Base-by-base conservation (phyloP, 1,284 basidiomycete species). In the Microbotryum violaceum region DNA sequence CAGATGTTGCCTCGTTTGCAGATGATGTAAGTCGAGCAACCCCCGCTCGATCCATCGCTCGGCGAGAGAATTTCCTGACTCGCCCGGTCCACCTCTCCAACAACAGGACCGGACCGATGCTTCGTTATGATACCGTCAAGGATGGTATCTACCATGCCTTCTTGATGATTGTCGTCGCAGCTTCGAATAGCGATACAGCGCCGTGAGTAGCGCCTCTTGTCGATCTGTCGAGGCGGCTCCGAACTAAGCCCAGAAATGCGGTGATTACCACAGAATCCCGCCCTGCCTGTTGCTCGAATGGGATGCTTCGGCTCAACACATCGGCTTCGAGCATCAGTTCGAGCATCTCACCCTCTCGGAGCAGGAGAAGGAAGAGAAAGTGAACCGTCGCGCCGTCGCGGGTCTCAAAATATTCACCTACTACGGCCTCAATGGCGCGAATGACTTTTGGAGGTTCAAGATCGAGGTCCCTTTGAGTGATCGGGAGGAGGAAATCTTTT, bases 41-140 rank as follows among this genome's bases (percentile, higher is more conserved):
- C 51, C 33, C 51, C 51, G 27, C 51, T 27, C 9, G 21, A 29
- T 25, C 12, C 12, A 49, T 49, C 48, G 21, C 21, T 49, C 48
- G 21, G 10, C 27, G 21, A 29, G 29, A 49, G 21, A 16, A 16
- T 1, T 29, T 49, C 48, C 48, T 49, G 48, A 49, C 21, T 29
- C 33, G 8, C 9, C 51, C 31, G 31, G 12, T 33, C 20, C n/a
- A n/a, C 5, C n/a, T 53, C 51, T 49, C 18, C 20, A 21, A 31
- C n/a, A 27, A 29, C 49, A 55, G 58, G 58, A 20, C 29, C 58
- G 92, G 92, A 2, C 93, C 93, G 14, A 79, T 97, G 48, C 78
- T 98, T 66, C 83, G 87, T 64, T 97, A 94, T 75, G 93, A 97
- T 74, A 96, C 90, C 0, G 83, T 91, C 29, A 85, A 88, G 64